phyloP scores from a whole-genome alignment of 345 rosid species.

The Schrenkiella parvula region DNA sequence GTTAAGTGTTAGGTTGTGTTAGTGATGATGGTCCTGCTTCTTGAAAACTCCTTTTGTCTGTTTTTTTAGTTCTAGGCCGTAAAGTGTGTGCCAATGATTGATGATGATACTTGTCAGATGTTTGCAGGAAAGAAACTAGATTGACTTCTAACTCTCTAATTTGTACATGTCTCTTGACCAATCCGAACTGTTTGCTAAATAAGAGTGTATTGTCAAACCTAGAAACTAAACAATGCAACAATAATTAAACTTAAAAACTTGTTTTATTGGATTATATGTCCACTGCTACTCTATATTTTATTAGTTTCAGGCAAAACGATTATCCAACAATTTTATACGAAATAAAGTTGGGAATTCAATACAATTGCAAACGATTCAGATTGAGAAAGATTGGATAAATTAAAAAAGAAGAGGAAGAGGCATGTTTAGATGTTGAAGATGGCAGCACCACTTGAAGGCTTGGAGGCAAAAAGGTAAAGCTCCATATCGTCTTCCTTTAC shows the following conservation, averaged over 20 bases:
- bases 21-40: not conserved
- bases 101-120: not conserved
- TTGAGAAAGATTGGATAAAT: not conserved
- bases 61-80: not conserved
- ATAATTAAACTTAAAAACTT: too few species aligned
- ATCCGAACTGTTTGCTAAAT: not conserved
- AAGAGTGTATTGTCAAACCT: not conserved
- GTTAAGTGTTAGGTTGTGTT: slow-evolving; percentile 9
- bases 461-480: slow-evolving; percentile 87
- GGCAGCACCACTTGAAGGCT: slow-evolving; percentile 98
- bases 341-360: not conserved
- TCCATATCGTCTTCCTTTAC: slow-evolving; percentile 70
- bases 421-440: slow-evolving; percentile 59
- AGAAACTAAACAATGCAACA: too few species aligned
- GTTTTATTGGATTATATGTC: not conserved
- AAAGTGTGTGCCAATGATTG: not conserved
- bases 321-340: not conserved
- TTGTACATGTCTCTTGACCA: not conserved
- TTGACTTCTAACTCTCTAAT: slow-evolving; percentile 5
- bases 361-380: not conserved
- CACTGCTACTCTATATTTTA: not conserved
- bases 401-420: not conserved
- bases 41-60: not conserved
- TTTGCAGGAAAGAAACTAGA: not conserved
- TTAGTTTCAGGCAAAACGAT: not conserved